Percentiles rank a stretch among this genome's conserved stretches.
These are phyloP conservation scores for Colletotrichum karsti DNA, from an alignment of 2,329 filamentous ascomycete species.

Conservation along the genomic window DNA sequence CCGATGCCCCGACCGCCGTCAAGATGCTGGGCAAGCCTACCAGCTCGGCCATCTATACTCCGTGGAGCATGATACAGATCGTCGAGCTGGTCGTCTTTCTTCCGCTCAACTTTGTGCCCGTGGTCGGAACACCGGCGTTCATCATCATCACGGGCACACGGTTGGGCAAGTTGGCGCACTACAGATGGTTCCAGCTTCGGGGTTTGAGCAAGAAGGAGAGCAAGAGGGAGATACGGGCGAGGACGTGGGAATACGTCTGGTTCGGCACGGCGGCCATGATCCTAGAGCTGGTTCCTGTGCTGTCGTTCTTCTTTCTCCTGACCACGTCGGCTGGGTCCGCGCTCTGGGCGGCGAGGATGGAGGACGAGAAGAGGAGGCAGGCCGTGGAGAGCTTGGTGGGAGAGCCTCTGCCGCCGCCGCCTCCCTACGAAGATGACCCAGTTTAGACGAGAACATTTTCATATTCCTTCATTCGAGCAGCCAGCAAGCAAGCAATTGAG, in stretches of 20 bases:
- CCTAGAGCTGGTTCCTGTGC: slow-evolving; percentile 85
- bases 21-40: slow-evolving; percentile 86
- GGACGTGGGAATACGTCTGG: slow-evolving; percentile 88
- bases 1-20: slow-evolving; percentile 76
- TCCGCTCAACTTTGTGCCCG: slow-evolving; percentile 87
- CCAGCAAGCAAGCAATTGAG: not conserved
- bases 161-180: slow-evolving; percentile 88
- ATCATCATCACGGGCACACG: slow-evolving; percentile 88
- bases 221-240: slow-evolving; percentile 72
- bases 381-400: slow-evolving; percentile 30
- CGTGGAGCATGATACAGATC: slow-evolving; percentile 92
- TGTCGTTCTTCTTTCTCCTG: slow-evolving; percentile 94
- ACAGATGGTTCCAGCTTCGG: slow-evolving; percentile 86
- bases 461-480: not conserved
- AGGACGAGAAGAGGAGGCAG: slow-evolving; percentile 58
- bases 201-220: slow-evolving; percentile 78
- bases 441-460: slow-evolving; percentile 32
- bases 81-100: slow-evolving; percentile 81
- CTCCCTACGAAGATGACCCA: slow-evolving; percentile 47
- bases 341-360: slow-evolving; percentile 84
- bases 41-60: slow-evolving; percentile 79
- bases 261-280: slow-evolving; percentile 88
- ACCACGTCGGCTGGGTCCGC: slow-evolving; percentile 87
- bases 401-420: slow-evolving; percentile 41
- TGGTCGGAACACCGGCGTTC: slow-evolving; percentile 85